Evolutionary conservation across 495 filamentous ascomycete species (phyloP), one percentile per base, ranked within the genome.

Genomic region (Aspergillus leporis): DNA sequence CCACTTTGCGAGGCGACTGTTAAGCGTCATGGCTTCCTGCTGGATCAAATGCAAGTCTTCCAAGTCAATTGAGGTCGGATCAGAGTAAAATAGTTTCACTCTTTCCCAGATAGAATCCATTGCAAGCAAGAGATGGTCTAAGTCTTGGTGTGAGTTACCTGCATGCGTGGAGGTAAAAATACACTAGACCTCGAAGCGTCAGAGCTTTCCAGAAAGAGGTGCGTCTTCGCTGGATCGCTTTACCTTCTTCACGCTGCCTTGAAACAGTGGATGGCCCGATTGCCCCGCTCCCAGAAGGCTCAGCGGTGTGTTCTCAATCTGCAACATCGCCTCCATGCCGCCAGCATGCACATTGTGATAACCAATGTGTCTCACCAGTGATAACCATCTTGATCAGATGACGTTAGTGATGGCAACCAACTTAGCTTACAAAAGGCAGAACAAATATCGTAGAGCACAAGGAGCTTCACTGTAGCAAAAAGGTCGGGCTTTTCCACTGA

Each of bases 391-490:
- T 14, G 8, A 8, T 14, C 32, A 46, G 38, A 21, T 10, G 30
- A 16, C 8, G 25, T 65, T 30, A 61, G 65, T 30, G 13, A 43
- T 3, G 22, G n/a, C 12, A 51, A 5, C 46, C 8, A 32, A 14
- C 25, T 23, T 14, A 21, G 22, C 46, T 18, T 14, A 30, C 6
- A 9, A 25, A 21, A 18, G 10, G 50, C 14, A 30, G 21, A 54
- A 53, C 32, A 23, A 43, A 74, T 69, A 67, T 74, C 62, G 43
- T 71, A 74, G 18, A 74, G 57, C 22, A 69, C 70, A 18, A 74
- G 53, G 4, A 71, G 53, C 18, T 53, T 53, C 12, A 53, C 48
- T 13, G 45, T 61, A 59, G 53, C 38, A 50, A 65, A 55, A 4
- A 58, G 63, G n/a, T 74, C 68, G 10, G 50, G 19, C 34, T 41